These are phyloP conservation scores for Madurella fahalii DNA, from an alignment of 2,329 filamentous ascomycete genomes.

Conservation along the genomic window DNA sequence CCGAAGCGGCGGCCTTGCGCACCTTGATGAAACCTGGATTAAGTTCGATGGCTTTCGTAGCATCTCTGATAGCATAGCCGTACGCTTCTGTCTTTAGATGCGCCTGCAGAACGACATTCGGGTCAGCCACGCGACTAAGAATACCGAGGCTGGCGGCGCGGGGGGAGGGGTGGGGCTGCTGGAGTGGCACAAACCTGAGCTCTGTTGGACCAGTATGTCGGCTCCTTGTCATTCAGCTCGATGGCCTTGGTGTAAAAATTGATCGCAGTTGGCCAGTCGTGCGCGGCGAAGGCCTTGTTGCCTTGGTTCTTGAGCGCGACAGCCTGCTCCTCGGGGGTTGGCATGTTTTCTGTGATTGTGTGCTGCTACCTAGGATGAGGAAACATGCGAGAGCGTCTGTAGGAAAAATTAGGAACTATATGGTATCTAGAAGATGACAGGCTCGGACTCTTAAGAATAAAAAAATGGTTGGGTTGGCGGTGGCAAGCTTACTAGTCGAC, in stretches of 20 bases:
- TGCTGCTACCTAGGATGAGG: conserved; percentile 11
- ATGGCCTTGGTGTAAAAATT: conserved; percentile 87
- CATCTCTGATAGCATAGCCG: conserved; percentile 87
- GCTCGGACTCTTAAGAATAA: neutral
- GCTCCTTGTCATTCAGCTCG: conserved; percentile 73
- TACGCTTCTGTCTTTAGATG: conserved; percentile 95
- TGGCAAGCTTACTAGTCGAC: conserved; percentile 12
- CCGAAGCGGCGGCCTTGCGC: conserved; percentile 20
- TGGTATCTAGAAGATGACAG: neutral
- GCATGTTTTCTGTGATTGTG: conserved; percentile 22
- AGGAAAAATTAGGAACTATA: neutral
- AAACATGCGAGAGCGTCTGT: conserved; percentile 11
- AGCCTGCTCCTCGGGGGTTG: conserved; percentile 59
- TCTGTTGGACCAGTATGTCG: conserved; percentile 89
- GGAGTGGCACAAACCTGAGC: conserved; percentile 66
- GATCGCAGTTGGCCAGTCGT: conserved; percentile 81
- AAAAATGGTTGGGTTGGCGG: neutral
- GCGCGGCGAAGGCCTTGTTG: conserved; percentile 84
- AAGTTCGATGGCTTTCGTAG: conserved; percentile 84
- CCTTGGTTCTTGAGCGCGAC: conserved; percentile 86
- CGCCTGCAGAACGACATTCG: conserved; percentile 51
- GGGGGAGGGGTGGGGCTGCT: neutral
- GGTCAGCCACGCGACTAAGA: conserved; percentile 45
- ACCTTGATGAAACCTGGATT: conserved; percentile 89
- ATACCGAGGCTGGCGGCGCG: conserved; percentile 2